Evolutionary conservation across 129 eudicot genomes (phyloP).

Genomic region (Scalesia atractyloides): DNA sequence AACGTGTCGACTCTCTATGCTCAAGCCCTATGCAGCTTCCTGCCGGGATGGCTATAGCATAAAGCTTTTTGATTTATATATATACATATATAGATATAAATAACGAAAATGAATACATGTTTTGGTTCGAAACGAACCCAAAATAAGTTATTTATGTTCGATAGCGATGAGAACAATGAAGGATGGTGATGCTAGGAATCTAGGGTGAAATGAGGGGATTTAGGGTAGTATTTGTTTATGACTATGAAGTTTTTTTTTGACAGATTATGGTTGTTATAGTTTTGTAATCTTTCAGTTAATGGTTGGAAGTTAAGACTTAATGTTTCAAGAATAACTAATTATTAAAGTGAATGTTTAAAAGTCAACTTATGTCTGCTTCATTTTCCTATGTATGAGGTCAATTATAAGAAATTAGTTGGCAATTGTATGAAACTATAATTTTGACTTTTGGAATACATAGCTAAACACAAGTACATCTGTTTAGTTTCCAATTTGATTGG

Average conservation of each 20-base stretch:
- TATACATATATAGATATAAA: constrained; percentile 22
- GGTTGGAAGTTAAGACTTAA: not conserved
- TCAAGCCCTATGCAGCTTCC: constrained; percentile 58
- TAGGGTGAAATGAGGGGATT: constrained; percentile 28
- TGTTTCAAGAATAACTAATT: not conserved
- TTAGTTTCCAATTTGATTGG: not conserved
- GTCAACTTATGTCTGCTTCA: not conserved
- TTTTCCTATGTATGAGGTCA: not conserved
- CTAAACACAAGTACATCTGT: not conserved
- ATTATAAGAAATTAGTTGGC: not conserved
- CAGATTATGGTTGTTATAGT: constrained; percentile 22
- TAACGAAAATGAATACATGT: constrained; percentile 24
- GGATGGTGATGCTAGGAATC: constrained; percentile 17
- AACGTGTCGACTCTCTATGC: constrained; percentile 55
- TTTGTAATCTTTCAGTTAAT: constrained; percentile 17
- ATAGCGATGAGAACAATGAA: constrained; percentile 16
- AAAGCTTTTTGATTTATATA: constrained; percentile 23
- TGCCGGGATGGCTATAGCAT: constrained; percentile 64
- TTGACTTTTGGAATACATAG: not conserved
- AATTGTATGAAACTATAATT: not conserved
- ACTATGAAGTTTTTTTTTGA: constrained; percentile 31
- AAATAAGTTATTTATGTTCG: constrained; percentile 34
- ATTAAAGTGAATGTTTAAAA: not conserved
- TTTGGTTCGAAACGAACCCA: constrained; percentile 35
- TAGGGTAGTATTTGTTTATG: constrained; percentile 22